These are phyloP conservation scores for Tetradesmus lagerheimii DNA, from an alignment of 139 green algal species.

Conservation along the genomic window DNA sequence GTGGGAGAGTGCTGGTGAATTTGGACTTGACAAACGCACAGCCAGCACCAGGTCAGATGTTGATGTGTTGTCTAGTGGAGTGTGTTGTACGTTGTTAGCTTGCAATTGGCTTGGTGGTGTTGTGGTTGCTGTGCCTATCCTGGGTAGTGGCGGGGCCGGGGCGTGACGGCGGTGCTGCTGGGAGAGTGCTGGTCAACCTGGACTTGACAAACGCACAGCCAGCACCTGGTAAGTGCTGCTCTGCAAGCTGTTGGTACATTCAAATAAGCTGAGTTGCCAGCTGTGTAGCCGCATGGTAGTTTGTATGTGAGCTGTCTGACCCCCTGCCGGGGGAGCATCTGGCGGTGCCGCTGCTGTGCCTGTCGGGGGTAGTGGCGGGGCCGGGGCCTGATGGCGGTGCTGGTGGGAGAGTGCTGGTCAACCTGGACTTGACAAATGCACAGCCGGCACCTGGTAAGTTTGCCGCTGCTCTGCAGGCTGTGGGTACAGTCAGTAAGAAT, in stretches of 20 bases:
- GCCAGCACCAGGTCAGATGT: slow-evolving; percentile 54
- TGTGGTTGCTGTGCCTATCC: too few relatives aligned
- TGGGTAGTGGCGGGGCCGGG: slow-evolving; percentile 51
- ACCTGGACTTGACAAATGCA: slow-evolving; percentile 77
- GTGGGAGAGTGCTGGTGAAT: slow-evolving; percentile 78
- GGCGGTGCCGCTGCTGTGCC: slow-evolving; percentile 76
- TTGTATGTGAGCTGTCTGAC: slow-evolving; percentile 59
- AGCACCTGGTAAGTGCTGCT: too few relatives aligned
- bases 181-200: too few relatives aligned
- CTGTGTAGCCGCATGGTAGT: too few relatives aligned
- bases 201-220: too few relatives aligned
- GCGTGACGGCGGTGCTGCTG: not conserved
- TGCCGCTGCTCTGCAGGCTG: too few relatives aligned
- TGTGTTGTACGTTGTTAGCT: too few relatives aligned
- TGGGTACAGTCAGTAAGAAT: too few relatives aligned
- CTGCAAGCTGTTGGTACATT: too few relatives aligned
- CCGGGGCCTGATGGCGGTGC: not conserved
- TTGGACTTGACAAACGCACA: slow-evolving; percentile 76
- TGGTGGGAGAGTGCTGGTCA: slow-evolving; percentile 78
- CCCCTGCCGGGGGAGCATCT: slow-evolving; percentile 83
- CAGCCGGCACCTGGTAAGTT: slow-evolving; percentile 44
- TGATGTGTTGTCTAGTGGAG: not conserved
- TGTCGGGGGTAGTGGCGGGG: slow-evolving; percentile 68
- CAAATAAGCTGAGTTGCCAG: too few relatives aligned
- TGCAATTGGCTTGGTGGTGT: too few relatives aligned